These are phyloP conservation scores for Combretum micranthum DNA, from an alignment of 345 rosid species.

Conservation along the genomic window DNA sequence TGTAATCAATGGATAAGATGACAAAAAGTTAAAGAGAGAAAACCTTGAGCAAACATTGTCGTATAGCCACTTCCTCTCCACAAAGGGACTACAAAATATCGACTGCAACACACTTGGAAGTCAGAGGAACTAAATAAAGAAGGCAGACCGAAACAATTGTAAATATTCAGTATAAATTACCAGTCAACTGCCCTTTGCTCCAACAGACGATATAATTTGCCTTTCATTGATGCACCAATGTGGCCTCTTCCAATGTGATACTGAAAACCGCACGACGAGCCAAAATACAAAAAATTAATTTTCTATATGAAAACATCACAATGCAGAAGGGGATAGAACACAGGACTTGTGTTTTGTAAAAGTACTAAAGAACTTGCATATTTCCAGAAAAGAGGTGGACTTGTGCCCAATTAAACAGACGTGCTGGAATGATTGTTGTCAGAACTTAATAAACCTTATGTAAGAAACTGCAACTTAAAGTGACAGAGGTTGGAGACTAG, in stretches of 20 bases:
- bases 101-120: conserved; percentile 36
- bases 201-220: conserved; percentile 60
- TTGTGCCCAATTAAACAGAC: too few relatives aligned
- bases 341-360: too few relatives aligned
- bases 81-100: conserved; percentile 79
- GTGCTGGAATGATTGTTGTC: too few relatives aligned
- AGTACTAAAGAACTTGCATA: too few relatives aligned
- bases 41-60: conserved; percentile 92
- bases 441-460: too few relatives aligned
- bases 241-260: conserved; percentile 92
- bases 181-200: conserved; percentile 79
- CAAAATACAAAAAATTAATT: not conserved
- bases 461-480: too few relatives aligned
- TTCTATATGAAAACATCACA: not conserved
- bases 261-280: conserved; percentile 22
- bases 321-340: too few relatives aligned
- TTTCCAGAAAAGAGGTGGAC: too few relatives aligned
- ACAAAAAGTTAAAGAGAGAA: conserved; percentile 15
- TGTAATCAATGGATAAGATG: not conserved
- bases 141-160: not conserved
- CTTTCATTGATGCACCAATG: conserved; percentile 65
- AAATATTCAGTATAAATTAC: conserved; percentile 29
- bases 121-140: not conserved
- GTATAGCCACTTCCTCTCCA: conserved; percentile 91
- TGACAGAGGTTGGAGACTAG: too few relatives aligned